A percentile compares a stretch with the other conserved stretches of the same genome.
These are phyloP conservation scores for Chlorophyllum brunneum DNA, from an alignment of 768 basidiomycete genomes.

Conservation along the genomic window DNA sequence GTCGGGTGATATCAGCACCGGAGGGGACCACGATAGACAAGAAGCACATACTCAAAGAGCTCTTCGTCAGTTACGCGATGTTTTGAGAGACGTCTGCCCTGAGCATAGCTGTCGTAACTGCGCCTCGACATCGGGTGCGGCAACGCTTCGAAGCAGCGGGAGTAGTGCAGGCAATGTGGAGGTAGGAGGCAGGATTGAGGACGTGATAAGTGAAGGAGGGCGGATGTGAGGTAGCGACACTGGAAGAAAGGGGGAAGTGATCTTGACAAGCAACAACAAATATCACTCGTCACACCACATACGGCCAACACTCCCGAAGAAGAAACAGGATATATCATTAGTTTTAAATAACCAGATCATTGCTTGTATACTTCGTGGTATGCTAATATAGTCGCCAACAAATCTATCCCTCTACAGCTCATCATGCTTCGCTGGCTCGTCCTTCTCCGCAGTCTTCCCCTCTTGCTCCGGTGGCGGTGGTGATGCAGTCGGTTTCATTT, in stretches of 20 bases:
- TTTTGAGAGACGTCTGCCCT: constrained; percentile 70
- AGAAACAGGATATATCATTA: constrained; percentile 5
- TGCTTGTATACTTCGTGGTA: constrained; percentile 5
- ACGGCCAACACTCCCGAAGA: not conserved
- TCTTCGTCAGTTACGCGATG: constrained; percentile 82
- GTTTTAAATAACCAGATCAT: constrained; percentile 10
- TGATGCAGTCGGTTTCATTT: constrained; percentile 1
- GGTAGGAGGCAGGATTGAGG: not conserved
- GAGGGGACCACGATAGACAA: constrained; percentile 14
- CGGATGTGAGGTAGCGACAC: not conserved
- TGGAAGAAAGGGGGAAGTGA: not conserved
- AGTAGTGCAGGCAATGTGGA: not conserved
- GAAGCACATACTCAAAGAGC: constrained; percentile 64
- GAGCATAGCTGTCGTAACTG: constrained; percentile 69
- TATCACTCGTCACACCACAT: constrained; percentile 5
- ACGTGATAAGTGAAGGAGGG: not conserved
- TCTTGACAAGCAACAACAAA: constrained; percentile 11
- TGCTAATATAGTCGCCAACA: constrained; percentile 4
- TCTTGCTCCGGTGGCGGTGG: constrained; percentile 9
- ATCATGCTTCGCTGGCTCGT: constrained; percentile 15
- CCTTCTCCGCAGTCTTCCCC: constrained; percentile 11
- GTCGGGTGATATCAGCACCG: constrained; percentile 7
- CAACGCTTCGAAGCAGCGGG: constrained; percentile 1
- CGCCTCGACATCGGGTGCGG: constrained; percentile 59
- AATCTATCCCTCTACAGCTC: constrained; percentile 18